Base-by-base conservation (phyloP, 2,329 filamentous ascomycete genomes). In the Tetracladium maxilliforme region DNA sequence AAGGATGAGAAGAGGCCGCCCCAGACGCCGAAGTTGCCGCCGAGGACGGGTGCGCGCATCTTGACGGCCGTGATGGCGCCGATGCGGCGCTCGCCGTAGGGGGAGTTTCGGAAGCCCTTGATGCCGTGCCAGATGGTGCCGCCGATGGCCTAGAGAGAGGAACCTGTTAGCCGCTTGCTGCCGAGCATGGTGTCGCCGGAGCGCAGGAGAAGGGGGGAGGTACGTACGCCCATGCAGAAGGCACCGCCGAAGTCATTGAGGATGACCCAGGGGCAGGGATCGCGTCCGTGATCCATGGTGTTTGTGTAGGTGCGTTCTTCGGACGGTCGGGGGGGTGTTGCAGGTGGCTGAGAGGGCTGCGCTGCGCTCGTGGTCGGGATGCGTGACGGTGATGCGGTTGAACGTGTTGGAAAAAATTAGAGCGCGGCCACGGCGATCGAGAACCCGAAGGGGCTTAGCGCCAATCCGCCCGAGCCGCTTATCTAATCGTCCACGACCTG, bases 21-120 rank as follows among this genome's bases (percentile, higher is more conserved):
- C 87, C 90, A 95, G 29, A 92, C 83, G 43, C 87, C 87, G 43
- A 95, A 98, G 64, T 98, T 98, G 44, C 90, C 90, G 45, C 90
- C 90, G 23, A 95, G 69, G 17, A 95, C 87, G 3, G 90, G 90
- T 21, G 90, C 90, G 48, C 90, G 79, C 48, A 90, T 86, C 66
- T 98, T 98, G 57, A 98, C 84, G 32, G 90, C 90, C 43, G 87
- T 94, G 56, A 98, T 68, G 40, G 90, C 82, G 49, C 90, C 90
- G 63, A 95, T 87, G 52, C 87, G 70, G 49, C 90, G 72, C 63
- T 98, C 90, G 49, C 90, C 90, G 51, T 92, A 83, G 19, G 81
- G 81, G 30, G 74, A 81, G 58, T 82, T 92, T 49, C 84, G 64
- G 58, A 83, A 90, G 31, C 86, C 90, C 61, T 98, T 98, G 37